Percentiles rank a stretch among this genome's conserved stretches.
phyloP scores from a whole-genome alignment of 345 rosid species.

The Pugionium cornutum region DNA sequence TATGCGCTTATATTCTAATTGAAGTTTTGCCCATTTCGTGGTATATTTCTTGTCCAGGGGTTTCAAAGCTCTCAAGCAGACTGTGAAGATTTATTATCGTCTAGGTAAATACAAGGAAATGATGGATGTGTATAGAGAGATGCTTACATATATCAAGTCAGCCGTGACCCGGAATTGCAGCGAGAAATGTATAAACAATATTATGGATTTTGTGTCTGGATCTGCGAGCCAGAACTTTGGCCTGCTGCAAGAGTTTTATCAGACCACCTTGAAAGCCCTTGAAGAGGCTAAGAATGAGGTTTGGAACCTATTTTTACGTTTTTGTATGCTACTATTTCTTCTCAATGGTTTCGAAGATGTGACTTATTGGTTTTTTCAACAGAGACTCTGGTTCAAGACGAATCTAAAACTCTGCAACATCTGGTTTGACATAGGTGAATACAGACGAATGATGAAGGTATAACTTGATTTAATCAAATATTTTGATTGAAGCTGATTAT shows the following conservation, averaged over 20 bases:
- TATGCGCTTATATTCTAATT: not conserved
- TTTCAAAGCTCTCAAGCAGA: constrained; percentile 96
- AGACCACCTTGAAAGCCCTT: constrained; percentile 93
- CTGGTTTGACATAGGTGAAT: constrained; percentile 98
- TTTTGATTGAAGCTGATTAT: constrained; percentile 10
- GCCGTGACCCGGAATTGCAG: constrained; percentile 97
- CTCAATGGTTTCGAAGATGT: constrained; percentile 22
- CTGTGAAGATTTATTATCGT: constrained; percentile 94
- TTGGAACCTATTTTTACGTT: not conserved
- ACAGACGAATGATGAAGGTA: constrained; percentile 97
- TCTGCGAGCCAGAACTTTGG: constrained; percentile 93
- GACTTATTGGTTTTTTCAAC: constrained; percentile 39
- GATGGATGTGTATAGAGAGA: constrained; percentile 94
- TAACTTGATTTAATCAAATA: constrained; percentile 14
- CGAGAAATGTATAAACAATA: constrained; percentile 96
- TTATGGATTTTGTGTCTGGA: constrained; percentile 99
- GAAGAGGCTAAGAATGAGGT: constrained; percentile 99
- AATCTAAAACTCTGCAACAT: constrained; percentile 98
- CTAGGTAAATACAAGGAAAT: constrained; percentile 82
- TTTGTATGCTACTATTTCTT: not conserved
- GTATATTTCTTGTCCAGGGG: constrained; percentile 61
- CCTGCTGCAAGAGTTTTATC: constrained; percentile 88
- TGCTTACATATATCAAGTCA: constrained; percentile 94
- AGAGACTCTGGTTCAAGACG: constrained; percentile 99
- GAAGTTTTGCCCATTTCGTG: constrained; percentile 12